Base-by-base conservation (phyloP, 2,329 filamentous ascomycete species). In the Chaetomium olivaceum region DNA sequence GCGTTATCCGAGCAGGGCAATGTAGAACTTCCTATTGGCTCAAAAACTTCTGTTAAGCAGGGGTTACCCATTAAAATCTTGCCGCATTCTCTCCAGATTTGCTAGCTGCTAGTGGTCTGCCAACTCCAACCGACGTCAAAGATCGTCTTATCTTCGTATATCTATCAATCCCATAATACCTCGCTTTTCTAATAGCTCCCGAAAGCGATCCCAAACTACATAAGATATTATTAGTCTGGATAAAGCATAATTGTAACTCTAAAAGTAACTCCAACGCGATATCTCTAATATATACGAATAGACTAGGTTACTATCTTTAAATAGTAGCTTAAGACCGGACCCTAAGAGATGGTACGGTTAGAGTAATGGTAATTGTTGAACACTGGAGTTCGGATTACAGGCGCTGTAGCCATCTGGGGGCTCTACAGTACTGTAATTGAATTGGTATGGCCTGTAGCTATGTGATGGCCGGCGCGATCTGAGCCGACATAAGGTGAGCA, bases 121-220 rank as follows among this genome's bases (percentile, higher is more conserved):
- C 52, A 55, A 55, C 51, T 25, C 52, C 52, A 33, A 33, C 27
- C 11, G 52, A 33, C 52, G 29, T 55, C 27, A 55, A 31, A 55
- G 25, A 55, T 55, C 51, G 27, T 54, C 25, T 54, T 54, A 25
- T 31, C 51, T 14, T 54, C 25, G 27, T 25, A 12, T 54, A 25
- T 14, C 12, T 54, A 54, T 54, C 51, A 27, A 54, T 54, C 21
- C 5, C 48, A 50, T 50, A 50, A 50, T 50, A 21, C 5, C 48
- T 50, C 21, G 48, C 48, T 23, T 50, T 12, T 25, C 21, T 21
- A 50, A 50, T 21, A 50, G 48, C 48, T 50, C 48, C 48, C 48
- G 21, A 50, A 50, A 50, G 48, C 48, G 48, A 50, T 50, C 48
- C 21, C 48, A 11, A 50, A 12, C 48, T 25, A 23, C 21, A 50